Evolutionary conservation across 108 stramenopile genomes (phyloP).

Genomic region (Cyclotella cryptica): DNA sequence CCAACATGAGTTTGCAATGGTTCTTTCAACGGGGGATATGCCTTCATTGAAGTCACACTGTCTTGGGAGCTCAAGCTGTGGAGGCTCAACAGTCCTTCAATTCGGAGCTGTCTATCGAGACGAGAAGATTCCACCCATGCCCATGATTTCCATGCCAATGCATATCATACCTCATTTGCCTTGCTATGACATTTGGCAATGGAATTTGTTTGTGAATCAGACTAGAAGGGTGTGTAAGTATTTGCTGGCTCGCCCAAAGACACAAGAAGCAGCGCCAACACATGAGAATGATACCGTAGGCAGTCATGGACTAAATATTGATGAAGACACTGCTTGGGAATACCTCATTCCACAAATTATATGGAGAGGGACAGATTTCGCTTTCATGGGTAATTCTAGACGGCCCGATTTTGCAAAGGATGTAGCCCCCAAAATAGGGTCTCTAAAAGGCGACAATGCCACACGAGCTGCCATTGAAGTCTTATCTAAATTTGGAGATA

Average conservation of each 20-base stretch:
- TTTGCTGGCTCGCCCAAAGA: no score
- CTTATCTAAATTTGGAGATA: neutral
- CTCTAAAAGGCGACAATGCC: neutral
- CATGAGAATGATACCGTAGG: no score
- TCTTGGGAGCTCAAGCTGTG: neutral
- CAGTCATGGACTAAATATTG: neutral
- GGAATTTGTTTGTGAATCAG: neutral
- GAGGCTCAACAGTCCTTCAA: neutral
- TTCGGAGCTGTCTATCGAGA: neutral
- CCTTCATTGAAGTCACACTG: neutral
- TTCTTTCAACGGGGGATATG: slow-evolving; percentile 3
- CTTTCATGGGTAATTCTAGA: neutral
- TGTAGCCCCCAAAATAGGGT: neutral
- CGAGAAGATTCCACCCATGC: neutral
- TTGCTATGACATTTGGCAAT: neutral
- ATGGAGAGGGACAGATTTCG: neutral
- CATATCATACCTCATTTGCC: neutral
- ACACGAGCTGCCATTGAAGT: neutral
- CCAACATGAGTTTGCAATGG: slow-evolving; percentile 15
- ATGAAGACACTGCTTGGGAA: neutral
- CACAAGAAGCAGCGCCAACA: no score
- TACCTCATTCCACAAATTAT: neutral
- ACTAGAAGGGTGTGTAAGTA: neutral
- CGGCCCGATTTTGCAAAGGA: neutral
- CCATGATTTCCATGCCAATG: neutral